Evolutionary conservation across 768 basidiomycete genomes (phyloP).

Genomic region (Leccinum broughii): DNA sequence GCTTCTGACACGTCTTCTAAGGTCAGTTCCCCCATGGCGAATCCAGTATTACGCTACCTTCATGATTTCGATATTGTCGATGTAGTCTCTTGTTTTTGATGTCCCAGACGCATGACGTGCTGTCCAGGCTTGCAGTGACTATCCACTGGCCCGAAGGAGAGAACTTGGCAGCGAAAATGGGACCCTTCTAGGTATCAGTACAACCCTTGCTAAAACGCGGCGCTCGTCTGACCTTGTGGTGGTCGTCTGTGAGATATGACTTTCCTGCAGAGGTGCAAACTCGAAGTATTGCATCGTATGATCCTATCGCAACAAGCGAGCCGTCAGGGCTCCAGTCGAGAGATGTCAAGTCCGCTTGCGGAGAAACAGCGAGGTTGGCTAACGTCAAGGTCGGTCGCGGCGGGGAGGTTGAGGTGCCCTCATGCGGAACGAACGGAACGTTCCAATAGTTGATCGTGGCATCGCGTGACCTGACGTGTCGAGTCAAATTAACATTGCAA

Average conservation of each 20-base stretch:
- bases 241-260: conserved; percentile 58
- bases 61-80: conserved; percentile 64
- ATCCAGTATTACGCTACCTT: conserved; percentile 44
- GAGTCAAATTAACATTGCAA: conserved; percentile 7
- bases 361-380: conserved; percentile 47
- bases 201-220: background rate
- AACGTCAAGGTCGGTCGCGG: conserved; percentile 43
- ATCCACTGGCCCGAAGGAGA: conserved; percentile 74
- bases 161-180: conserved; percentile 78
- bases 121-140: conserved; percentile 75
- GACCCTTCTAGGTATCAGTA: conserved; percentile 53
- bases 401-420: conserved; percentile 16
- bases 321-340: conserved; percentile 79
- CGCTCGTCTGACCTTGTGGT: conserved; percentile 57
- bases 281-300: conserved; percentile 71
- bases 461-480: conserved; percentile 63
- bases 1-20: conserved; percentile 41
- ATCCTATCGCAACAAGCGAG: conserved; percentile 72
- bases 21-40: background rate
- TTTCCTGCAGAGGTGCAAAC: conserved; percentile 63
- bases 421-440: conserved; percentile 43
- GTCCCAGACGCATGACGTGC: conserved; percentile 79
- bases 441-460: conserved; percentile 75
- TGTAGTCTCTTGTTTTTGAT: conserved; percentile 58
- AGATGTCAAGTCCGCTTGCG: conserved; percentile 67